A percentile compares a stretch with the other conserved stretches of the same genome.
Conservation (phyloP, 305 asterid genomes). For the Rubia peregrina region DNA sequence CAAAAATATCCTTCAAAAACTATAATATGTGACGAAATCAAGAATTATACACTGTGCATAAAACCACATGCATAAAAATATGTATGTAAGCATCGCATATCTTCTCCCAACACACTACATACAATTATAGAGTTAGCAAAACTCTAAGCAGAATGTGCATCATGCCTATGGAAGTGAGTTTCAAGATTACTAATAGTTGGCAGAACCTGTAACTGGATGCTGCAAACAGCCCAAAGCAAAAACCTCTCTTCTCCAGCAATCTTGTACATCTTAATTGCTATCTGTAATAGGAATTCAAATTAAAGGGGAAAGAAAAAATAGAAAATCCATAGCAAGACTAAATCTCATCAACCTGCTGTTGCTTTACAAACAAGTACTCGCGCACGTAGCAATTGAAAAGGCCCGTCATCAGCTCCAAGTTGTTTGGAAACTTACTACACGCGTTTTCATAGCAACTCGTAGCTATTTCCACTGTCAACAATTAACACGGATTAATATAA, state of each 20-base stretch:
- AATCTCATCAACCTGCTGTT: slow-evolving; percentile 76
- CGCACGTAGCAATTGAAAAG: slow-evolving; percentile 90
- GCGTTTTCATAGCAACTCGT: slow-evolving; percentile 92
- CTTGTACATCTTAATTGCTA: slow-evolving; percentile 96
- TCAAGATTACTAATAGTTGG: neutral
- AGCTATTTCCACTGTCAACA: slow-evolving; percentile 80
- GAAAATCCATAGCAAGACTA: slow-evolving; percentile 11
- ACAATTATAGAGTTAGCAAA: neutral
- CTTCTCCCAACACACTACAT: neutral
- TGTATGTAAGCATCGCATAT: neutral
- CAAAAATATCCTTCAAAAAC: neutral
- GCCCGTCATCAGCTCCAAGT: slow-evolving; percentile 87
- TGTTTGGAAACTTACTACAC: slow-evolving; percentile 71
- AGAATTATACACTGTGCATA: neutral
- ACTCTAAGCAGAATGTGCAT: neutral
- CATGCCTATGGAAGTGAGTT: neutral
- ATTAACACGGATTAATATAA: slow-evolving; percentile 3
- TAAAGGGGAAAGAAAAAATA: neutral
- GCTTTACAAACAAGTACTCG: slow-evolving; percentile 91
- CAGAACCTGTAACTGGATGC: slow-evolving; percentile 93
- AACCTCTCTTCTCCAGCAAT: slow-evolving; percentile 82
- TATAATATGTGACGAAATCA: no score
- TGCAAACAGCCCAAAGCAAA: slow-evolving; percentile 97
- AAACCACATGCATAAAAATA: neutral
- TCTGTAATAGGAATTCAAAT: slow-evolving; percentile 34